Evolutionary conservation across 1,139 yeast genomes (phyloP).

Genomic region (Scheffersomyces stambukii): DNA sequence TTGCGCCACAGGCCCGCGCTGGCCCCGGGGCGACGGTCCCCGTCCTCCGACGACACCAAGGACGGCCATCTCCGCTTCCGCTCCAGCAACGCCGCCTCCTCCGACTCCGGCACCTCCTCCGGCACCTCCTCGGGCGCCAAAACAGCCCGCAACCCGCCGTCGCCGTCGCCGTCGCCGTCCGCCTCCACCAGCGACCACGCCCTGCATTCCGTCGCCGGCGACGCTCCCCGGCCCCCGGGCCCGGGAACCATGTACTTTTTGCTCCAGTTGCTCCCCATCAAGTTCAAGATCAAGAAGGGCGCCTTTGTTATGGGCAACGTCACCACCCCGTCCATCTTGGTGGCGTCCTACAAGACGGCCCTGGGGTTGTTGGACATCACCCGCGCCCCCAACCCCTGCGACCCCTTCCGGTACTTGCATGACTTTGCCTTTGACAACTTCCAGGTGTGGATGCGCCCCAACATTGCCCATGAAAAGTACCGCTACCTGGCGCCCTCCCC

Average conservation of each 20-base stretch:
- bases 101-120: neutral
- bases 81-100: conserved; percentile 3
- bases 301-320: conserved; percentile 77
- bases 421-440: conserved; percentile 47
- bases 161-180: neutral
- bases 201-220: neutral
- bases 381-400: conserved; percentile 46
- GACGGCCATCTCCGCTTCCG: conserved; percentile 6
- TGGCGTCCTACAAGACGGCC: conserved; percentile 55
- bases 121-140: neutral
- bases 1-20: conserved; percentile 20
- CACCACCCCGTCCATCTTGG: conserved; percentile 68
- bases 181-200: neutral
- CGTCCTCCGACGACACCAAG: conserved; percentile 8
- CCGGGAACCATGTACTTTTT: conserved; percentile 17
- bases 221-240: neutral
- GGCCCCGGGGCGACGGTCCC: conserved; percentile 7
- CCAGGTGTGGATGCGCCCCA: conserved; percentile 61
- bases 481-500: conserved; percentile 4
- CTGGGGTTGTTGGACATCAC: conserved; percentile 59
- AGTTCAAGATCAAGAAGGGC: conserved; percentile 57
- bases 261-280: conserved; percentile 52
- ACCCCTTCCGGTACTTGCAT: conserved; percentile 46
- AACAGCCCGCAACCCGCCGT: too few species aligned
- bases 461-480: conserved; percentile 48